Percentiles rank a stretch among this genome's conserved stretches.
phyloP scores from a whole-genome alignment of 257 asterid genomes.

The Anisodus tanguticus region DNA sequence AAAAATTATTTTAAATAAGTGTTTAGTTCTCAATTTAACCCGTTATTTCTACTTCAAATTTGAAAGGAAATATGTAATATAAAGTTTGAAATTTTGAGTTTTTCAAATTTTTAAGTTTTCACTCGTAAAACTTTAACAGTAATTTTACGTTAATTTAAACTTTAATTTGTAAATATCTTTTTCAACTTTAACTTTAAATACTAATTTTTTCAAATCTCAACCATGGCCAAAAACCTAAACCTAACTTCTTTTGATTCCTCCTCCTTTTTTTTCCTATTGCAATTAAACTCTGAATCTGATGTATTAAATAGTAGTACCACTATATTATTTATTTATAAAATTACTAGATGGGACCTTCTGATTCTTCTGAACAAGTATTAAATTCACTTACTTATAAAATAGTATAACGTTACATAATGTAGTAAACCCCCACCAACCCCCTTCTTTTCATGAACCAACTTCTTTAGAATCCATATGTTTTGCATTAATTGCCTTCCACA shows the following conservation, averaged over 20 bases:
- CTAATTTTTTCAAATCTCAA: not conserved
- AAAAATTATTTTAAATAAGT: no score
- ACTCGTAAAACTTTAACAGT: not conserved
- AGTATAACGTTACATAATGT: not conserved
- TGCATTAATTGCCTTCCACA: slow-evolving; percentile 40
- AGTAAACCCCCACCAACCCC: slow-evolving; percentile 11
- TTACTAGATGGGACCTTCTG: slow-evolving; percentile 29
- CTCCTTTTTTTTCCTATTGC: not conserved
- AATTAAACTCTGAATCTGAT: not conserved
- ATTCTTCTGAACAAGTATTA: slow-evolving; percentile 6
- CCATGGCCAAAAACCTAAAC: not conserved
- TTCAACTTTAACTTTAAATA: not conserved
- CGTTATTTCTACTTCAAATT: not conserved
- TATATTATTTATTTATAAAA: not conserved
- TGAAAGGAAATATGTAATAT: not conserved
- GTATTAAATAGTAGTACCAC: not conserved
- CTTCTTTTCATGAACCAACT: slow-evolving; percentile 16
- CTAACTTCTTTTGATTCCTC: not conserved
- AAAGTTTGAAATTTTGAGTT: not conserved
- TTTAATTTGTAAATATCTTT: not conserved
- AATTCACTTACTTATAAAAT: slow-evolving; percentile 19
- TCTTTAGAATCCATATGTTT: slow-evolving; percentile 38
- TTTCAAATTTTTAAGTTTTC: not conserved
- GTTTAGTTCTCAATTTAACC: no score
- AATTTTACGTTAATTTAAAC: not conserved